These are phyloP conservation scores for Kazachstania taianensis DNA, from an alignment of 805 yeast species.

Conservation along the genomic window DNA sequence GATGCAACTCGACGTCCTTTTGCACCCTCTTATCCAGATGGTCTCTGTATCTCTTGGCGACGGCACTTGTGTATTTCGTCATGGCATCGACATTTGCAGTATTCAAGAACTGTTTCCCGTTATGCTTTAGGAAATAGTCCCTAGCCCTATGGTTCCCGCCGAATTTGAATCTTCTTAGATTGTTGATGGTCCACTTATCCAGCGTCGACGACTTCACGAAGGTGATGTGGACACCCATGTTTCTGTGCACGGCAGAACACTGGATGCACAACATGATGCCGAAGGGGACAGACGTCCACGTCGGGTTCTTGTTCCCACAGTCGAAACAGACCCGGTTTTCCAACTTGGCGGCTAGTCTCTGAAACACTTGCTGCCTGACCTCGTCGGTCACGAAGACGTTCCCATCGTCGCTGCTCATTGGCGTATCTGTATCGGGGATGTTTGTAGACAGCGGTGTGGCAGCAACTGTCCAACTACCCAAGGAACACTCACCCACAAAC, in stretches of 20 bases:
- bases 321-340: slow-evolving; percentile 88
- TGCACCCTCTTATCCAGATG: slow-evolving; percentile 62
- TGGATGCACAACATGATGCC: slow-evolving; percentile 89
- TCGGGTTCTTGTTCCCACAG: slow-evolving; percentile 87
- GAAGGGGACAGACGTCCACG: slow-evolving; percentile 97
- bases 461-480: not conserved
- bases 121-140: slow-evolving; percentile 74
- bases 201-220: slow-evolving; percentile 87
- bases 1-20: slow-evolving; percentile 58
- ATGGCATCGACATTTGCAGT: slow-evolving; percentile 47
- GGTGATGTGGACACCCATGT: slow-evolving; percentile 90
- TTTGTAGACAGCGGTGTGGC: not conserved
- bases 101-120: slow-evolving; percentile 61
- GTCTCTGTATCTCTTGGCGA: slow-evolving; percentile 73
- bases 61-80: slow-evolving; percentile 68
- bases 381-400: slow-evolving; percentile 48
- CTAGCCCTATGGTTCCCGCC: slow-evolving; percentile 88
- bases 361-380: slow-evolving; percentile 57
- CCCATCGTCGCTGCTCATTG: slow-evolving; percentile 25
- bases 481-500: not conserved
- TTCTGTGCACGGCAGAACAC: slow-evolving; percentile 92
- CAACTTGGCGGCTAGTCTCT: slow-evolving; percentile 47
- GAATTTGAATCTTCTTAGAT: slow-evolving; percentile 81
- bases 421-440: too few species aligned
- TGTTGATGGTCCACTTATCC: slow-evolving; percentile 90